phyloP scores from a whole-genome alignment of 257 asterid species.

The Marsdenia floribunda region DNA sequence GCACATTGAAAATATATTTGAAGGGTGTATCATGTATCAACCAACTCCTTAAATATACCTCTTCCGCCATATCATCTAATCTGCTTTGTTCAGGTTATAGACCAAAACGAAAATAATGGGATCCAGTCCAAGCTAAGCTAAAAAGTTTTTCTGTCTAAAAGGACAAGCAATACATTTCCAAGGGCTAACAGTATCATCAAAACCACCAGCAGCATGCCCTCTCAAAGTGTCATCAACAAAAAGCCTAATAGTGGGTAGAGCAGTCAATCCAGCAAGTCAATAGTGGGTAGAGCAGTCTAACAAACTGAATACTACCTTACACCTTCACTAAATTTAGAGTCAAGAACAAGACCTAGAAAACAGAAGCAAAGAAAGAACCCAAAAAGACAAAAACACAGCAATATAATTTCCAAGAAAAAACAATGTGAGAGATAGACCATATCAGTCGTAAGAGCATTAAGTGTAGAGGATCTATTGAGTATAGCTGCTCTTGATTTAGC shows the following conservation, averaged over 20 bases:
- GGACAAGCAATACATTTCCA: slow-evolving; percentile 18
- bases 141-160: slow-evolving; percentile 8
- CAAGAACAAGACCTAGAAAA: background rate
- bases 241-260: slow-evolving; percentile 29
- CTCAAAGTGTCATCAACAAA: slow-evolving; percentile 30
- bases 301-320: background rate
- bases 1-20: background rate
- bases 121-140: slow-evolving; percentile 16
- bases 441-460: slow-evolving; percentile 71
- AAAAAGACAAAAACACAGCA: background rate
- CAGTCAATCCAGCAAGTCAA: slow-evolving; percentile 29
- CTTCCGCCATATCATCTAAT: slow-evolving; percentile 27
- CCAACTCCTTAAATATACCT: slow-evolving; percentile 14
- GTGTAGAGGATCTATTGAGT: slow-evolving; percentile 76
- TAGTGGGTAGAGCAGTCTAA: too few species aligned
- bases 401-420: background rate
- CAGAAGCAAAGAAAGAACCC: too few species aligned
- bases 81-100: slow-evolving; percentile 22
- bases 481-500: slow-evolving; percentile 82
- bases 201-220: slow-evolving; percentile 16
- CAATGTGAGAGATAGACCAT: slow-evolving; percentile 41
- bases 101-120: slow-evolving; percentile 23
- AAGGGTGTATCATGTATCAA: slow-evolving; percentile 1
- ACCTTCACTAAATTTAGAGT: background rate
- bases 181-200: slow-evolving; percentile 20